These are phyloP conservation scores for Nepenthes mirabilis DNA, from an alignment of 148 eudicot genomes.

Conservation along the genomic window DNA sequence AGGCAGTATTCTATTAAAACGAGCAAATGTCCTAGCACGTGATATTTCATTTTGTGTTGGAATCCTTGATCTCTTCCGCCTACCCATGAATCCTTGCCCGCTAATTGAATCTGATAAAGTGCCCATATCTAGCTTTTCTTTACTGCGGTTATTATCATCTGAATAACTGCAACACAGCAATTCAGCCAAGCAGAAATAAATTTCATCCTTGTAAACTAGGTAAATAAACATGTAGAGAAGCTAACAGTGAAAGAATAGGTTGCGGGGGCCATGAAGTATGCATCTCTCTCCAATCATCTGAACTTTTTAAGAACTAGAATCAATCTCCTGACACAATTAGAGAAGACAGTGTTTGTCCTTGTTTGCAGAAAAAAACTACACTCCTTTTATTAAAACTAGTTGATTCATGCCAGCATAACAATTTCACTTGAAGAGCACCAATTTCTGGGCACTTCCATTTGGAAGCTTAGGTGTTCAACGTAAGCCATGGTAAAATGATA, in stretches of 20 bases:
- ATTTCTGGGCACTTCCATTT: too few species aligned
- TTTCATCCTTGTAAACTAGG: background rate
- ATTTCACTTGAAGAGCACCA: too few species aligned
- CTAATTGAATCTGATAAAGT: constrained; percentile 27
- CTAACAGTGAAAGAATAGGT: background rate
- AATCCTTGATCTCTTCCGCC: constrained; percentile 45
- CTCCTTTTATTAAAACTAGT: too few species aligned
- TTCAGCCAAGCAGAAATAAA: background rate
- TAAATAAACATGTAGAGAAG: background rate
- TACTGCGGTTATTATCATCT: constrained; percentile 26
- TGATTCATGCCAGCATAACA: too few species aligned
- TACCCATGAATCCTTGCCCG: constrained; percentile 57
- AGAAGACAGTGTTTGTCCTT: too few species aligned
- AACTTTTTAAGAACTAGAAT: too few species aligned
- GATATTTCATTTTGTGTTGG: constrained; percentile 21
- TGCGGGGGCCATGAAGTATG: background rate
- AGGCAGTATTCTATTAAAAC: constrained; percentile 39
- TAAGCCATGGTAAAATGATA: too few species aligned
- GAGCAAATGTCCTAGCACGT: constrained; percentile 24
- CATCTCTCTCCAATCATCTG: too few species aligned
- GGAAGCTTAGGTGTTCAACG: too few species aligned
- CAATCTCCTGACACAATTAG: too few species aligned
- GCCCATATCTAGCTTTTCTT: constrained; percentile 30
- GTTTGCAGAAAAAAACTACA: too few species aligned
- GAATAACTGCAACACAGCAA: constrained; percentile 34